Base-by-base conservation (phyloP, 306 rosid species). In the Quercus wislizeni region DNA sequence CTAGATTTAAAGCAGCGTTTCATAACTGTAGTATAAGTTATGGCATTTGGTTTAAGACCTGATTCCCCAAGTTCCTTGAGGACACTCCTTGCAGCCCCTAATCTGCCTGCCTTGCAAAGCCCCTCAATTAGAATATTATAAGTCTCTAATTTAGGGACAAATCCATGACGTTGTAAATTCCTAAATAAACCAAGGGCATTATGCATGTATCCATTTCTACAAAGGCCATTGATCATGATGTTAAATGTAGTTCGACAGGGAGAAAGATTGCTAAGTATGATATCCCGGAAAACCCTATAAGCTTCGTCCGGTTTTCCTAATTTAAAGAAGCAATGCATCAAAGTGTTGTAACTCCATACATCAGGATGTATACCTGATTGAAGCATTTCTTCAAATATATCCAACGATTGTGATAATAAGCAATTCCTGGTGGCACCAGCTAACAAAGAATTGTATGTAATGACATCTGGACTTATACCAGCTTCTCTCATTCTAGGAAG, bases 231-330 rank as follows among this genome's bases (percentile, higher is more conserved):
- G 58, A 94, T 82, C 97, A 94, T 82, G 17, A 89, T 85, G 81
- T 92, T 94, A 84, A 76, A 85, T 0, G 92, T 91, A 43, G 89
- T 76, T 14, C 81, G 25, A 21, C 56, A 23, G 2, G 91, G 98
- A 80, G 69, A 46, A 12, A 85, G 55, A 51, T 82, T 81, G 19
- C 75, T 19, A 18, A 67, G 83, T 46, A 91, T 74, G 12, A 91
- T 74, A 54, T 88, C 89, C 57, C 31, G 75, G 61, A 92, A 94
- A 78, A 94, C 76, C 55, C 56, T 46, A 76, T 86, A 80, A 31
- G 97, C 98, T 71, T 89, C 89, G 7, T 94, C 93, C 0, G 92
- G 97, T 71, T 90, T 92, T 25, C 98, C 94, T 17, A 87, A 41
- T 82, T 78, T 83, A 85, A 94, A 94, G 78, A 86, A 82, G 79